Percentiles rank a stretch among this genome's conserved stretches.
Evolutionary conservation across 129 eudicot genomes (phyloP).

Genomic region (Gnaphalium uliginosum): DNA sequence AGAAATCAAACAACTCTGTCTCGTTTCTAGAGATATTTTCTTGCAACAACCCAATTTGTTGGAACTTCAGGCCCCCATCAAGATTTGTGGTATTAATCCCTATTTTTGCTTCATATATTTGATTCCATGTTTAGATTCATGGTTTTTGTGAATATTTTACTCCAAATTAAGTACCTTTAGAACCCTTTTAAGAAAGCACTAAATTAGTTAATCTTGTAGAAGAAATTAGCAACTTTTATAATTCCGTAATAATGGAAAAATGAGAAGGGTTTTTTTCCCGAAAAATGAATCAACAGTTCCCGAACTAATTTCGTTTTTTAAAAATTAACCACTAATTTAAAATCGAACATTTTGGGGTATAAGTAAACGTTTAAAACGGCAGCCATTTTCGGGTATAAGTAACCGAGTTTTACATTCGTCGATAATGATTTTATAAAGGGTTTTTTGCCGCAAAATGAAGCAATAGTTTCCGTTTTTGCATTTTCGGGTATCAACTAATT

Average conservation of each 20-base stretch:
- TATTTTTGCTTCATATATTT: neutral
- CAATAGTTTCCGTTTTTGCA: too few species aligned
- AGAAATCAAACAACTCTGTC: slow-evolving; percentile 59
- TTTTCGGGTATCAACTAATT: too few species aligned
- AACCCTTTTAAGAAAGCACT: slow-evolving; percentile 1
- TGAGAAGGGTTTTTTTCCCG: too few species aligned
- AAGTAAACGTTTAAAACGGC: too few species aligned
- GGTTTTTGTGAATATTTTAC: slow-evolving; percentile 18
- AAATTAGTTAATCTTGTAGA: slow-evolving; percentile 6
- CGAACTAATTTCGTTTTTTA: too few species aligned
- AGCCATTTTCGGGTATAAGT: too few species aligned
- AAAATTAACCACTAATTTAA: too few species aligned
- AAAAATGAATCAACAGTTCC: too few species aligned
- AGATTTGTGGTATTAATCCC: slow-evolving; percentile 54
- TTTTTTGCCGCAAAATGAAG: too few species aligned
- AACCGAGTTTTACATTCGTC: too few species aligned
- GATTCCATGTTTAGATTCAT: neutral
- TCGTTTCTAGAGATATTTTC: slow-evolving; percentile 42
- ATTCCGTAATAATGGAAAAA: neutral
- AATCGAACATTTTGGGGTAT: too few species aligned
- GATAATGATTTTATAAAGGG: too few species aligned
- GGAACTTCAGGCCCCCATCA: slow-evolving; percentile 56
- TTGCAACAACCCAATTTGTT: slow-evolving; percentile 46
- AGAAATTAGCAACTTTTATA: neutral
- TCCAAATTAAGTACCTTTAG: neutral